These are phyloP conservation scores for Dryadomyces sulphureus DNA, from an alignment of 2,329 filamentous ascomycete genomes.

Conservation along the genomic window DNA sequence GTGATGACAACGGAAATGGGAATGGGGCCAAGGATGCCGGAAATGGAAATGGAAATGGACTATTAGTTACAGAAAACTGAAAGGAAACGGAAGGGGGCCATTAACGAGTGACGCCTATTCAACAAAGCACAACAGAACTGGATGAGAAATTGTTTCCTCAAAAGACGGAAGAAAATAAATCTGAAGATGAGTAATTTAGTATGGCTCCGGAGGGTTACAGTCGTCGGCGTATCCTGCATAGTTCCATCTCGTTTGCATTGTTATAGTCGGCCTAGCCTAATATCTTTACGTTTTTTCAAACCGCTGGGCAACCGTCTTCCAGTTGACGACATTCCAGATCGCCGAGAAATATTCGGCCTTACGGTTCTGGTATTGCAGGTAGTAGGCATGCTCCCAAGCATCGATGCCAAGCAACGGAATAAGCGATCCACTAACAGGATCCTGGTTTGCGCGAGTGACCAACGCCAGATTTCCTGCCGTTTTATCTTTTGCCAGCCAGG, in stretches of 20 bases:
- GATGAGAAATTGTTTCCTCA: no score
- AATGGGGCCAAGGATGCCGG: not conserved
- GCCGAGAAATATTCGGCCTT: slow-evolving; percentile 92
- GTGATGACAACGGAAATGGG: not conserved
- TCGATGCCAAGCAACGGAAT: slow-evolving; percentile 77
- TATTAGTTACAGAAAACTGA: no score
- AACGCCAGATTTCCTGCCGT: slow-evolving; percentile 45
- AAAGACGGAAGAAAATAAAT: no score
- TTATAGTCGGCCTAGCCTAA: not conserved
- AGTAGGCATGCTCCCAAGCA: slow-evolving; percentile 94
- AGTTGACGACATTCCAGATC: slow-evolving; percentile 93
- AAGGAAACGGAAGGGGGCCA: no score
- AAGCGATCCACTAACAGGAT: slow-evolving; percentile 73
- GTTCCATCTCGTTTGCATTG: no score
- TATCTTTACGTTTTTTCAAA: slow-evolving; percentile 26
- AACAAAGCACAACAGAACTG: no score
- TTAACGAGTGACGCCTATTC: no score
- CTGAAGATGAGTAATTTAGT: no score
- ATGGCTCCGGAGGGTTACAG: no score
- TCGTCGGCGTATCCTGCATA: no score
- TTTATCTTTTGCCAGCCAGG: slow-evolving; percentile 68
- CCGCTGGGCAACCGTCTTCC: slow-evolving; percentile 74
- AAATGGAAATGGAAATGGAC: not conserved
- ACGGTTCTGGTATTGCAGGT: slow-evolving; percentile 91
- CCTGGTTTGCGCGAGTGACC: slow-evolving; percentile 70